Conservation (phyloP, 345 rosid species). For the Combretum micranthum region DNA sequence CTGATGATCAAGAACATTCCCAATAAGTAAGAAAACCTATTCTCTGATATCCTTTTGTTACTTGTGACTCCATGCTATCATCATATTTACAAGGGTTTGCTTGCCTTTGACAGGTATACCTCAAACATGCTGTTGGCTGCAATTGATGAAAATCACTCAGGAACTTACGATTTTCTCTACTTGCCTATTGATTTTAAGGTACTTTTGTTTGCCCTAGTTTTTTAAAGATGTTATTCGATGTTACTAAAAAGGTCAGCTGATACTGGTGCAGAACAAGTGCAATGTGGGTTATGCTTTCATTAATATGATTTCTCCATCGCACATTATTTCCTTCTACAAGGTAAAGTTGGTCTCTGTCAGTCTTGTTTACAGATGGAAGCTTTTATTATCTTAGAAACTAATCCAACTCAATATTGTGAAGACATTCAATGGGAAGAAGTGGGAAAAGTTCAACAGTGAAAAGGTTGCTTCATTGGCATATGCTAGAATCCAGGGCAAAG, state of each 20-base stretch:
- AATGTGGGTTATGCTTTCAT: slow-evolving; percentile 95
- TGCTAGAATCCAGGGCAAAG: slow-evolving; percentile 92
- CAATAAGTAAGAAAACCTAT: slow-evolving; percentile 56
- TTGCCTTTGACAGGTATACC: slow-evolving; percentile 58
- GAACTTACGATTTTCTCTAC: slow-evolving; percentile 87
- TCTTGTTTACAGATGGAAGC: background rate
- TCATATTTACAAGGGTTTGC: slow-evolving; percentile 7
- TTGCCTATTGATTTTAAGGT: slow-evolving; percentile 95
- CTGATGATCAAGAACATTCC: slow-evolving; percentile 95
- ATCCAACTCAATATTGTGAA: slow-evolving; percentile 21
- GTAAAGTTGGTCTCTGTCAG: slow-evolving; percentile 22
- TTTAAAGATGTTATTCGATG: slow-evolving; percentile 4
- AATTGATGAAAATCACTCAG: slow-evolving; percentile 74
- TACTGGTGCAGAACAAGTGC: slow-evolving; percentile 82
- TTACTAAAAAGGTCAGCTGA: slow-evolving; percentile 9
- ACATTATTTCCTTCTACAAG: slow-evolving; percentile 79
- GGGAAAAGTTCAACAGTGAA: slow-evolving; percentile 98
- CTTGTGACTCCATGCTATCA: background rate
- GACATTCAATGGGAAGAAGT: slow-evolving; percentile 85
- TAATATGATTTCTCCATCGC: slow-evolving; percentile 88
- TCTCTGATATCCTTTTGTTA: background rate
- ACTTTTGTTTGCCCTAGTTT: slow-evolving; percentile 7
- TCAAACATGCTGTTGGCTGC: slow-evolving; percentile 93
- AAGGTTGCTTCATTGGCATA: slow-evolving; percentile 90
- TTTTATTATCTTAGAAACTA: background rate